These are phyloP conservation scores for Rhynchosporium secalis DNA, from an alignment of 2,329 filamentous ascomycete species.

Conservation along the genomic window DNA sequence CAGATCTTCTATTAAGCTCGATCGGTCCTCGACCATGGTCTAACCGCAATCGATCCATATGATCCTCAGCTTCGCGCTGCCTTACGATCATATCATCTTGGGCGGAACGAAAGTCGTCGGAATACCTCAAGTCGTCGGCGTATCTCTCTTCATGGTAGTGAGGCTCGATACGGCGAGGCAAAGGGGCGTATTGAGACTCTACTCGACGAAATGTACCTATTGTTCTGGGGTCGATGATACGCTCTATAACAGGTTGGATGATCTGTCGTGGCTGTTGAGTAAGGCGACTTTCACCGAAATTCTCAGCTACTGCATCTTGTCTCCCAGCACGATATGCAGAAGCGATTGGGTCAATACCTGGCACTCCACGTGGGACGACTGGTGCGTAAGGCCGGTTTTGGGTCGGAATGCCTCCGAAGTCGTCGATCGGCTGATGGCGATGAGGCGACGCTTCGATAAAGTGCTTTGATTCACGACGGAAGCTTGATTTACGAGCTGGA, in stretches of 20 bases:
- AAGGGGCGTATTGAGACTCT: constrained; percentile 21
- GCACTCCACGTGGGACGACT: constrained; percentile 27
- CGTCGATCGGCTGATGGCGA: constrained; percentile 12
- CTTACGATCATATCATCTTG: constrained; percentile 17
- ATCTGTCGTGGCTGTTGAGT: constrained; percentile 17
- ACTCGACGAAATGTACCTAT: constrained; percentile 22
- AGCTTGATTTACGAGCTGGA: constrained; percentile 30
- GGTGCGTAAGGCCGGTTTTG: constrained; percentile 26
- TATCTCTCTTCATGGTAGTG: constrained; percentile 24
- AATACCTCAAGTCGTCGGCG: constrained; percentile 23
- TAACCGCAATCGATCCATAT: constrained; percentile 22
- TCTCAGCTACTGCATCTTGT: constrained; percentile 33
- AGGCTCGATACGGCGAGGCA: constrained; percentile 18
- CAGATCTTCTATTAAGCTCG: constrained; percentile 14
- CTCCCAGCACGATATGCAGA: constrained; percentile 35
- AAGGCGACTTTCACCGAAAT: constrained; percentile 23
- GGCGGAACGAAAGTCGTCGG: constrained; percentile 19
- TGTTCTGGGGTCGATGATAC: constrained; percentile 19
- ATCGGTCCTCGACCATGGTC: constrained; percentile 4
- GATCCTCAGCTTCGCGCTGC: constrained; percentile 22
- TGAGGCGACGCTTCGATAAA: constrained; percentile 22
- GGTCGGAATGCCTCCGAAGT: constrained; percentile 17
- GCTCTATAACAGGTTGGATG: constrained; percentile 20
- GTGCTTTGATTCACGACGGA: constrained; percentile 14
- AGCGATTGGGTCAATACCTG: constrained; percentile 25